A percentile compares a stretch with the other conserved stretches of the same genome.
Conservation (phyloP, 2,329 filamentous ascomycete genomes). For the Phoma sp. region DNA sequence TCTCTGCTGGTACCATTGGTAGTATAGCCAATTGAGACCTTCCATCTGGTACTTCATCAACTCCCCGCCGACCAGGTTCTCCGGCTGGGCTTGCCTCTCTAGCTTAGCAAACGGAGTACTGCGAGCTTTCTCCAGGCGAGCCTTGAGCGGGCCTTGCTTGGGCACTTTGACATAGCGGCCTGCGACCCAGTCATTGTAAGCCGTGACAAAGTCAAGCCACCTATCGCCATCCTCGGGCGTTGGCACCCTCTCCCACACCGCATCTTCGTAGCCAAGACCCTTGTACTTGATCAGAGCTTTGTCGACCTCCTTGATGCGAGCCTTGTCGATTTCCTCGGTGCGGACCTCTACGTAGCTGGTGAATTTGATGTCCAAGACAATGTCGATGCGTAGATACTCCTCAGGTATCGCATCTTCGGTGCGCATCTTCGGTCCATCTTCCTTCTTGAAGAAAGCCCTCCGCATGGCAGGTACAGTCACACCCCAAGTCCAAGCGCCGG, state of each 20-base stretch:
- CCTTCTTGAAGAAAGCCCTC: conserved; percentile 75
- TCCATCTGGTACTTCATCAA: conserved; percentile 94
- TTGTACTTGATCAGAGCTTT: conserved; percentile 88
- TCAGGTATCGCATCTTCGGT: conserved; percentile 83
- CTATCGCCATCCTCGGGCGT: conserved; percentile 66
- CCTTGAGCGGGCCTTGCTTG: conserved; percentile 61
- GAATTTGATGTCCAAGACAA: conserved; percentile 83
- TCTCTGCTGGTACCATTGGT: conserved; percentile 80
- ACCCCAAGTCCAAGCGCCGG: conserved; percentile 87
- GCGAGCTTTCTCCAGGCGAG: conserved; percentile 72
- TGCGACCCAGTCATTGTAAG: conserved; percentile 85
- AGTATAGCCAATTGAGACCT: conserved; percentile 93
- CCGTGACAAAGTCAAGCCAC: conserved; percentile 79
- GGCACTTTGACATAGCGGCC: conserved; percentile 75
- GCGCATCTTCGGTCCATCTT: conserved; percentile 71
- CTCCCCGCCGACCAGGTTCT: conserved; percentile 74
- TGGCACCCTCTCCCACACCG: conserved; percentile 87
- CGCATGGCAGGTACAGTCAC: conserved; percentile 69
- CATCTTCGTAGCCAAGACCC: conserved; percentile 87
- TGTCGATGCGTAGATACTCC: conserved; percentile 83
- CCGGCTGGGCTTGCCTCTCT: conserved; percentile 74
- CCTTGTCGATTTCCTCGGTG: conserved; percentile 72
- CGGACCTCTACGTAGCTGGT: conserved; percentile 62
- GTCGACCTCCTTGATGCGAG: conserved; percentile 73
- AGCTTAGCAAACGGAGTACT: conserved; percentile 69